phyloP scores from a whole-genome alignment of 202 grass and related monocot species.

The Schoenoplectus tabernaemontani region DNA sequence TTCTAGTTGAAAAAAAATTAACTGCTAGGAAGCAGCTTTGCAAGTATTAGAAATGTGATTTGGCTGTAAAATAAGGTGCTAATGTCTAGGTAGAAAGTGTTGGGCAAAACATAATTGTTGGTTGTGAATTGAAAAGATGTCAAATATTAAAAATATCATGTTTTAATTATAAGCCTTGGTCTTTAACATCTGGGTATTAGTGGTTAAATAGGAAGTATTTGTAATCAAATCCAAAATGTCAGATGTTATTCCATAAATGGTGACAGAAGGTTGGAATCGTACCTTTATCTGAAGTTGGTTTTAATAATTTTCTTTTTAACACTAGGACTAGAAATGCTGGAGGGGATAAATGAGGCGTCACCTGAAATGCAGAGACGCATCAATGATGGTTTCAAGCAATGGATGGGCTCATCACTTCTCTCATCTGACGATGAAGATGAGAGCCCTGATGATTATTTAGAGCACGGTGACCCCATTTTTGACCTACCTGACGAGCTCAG shows the following conservation, averaged over 20 bases:
- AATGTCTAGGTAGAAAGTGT: not conserved
- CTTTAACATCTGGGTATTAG: not conserved
- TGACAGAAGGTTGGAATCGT: not conserved
- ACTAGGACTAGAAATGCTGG: constrained; percentile 70
- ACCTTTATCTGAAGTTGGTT: not conserved
- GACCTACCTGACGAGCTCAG: constrained; percentile 21
- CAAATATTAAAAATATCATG: not conserved
- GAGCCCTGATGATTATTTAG: constrained; percentile 65
- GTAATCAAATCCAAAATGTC: not conserved
- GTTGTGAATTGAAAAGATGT: not conserved
- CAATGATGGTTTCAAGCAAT: constrained; percentile 82
- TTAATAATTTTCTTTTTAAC: not conserved
- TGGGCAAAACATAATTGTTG: not conserved
- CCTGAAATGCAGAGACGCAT: constrained; percentile 66
- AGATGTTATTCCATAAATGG: not conserved
- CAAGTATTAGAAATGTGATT: not conserved
- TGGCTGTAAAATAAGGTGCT: not conserved
- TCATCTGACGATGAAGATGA: constrained; percentile 92
- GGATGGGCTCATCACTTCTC: constrained; percentile 86
- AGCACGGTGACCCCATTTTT: constrained; percentile 33
- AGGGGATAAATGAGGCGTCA: constrained; percentile 40
- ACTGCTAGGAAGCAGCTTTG: not conserved
- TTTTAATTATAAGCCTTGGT: not conserved
- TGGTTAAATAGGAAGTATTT: not conserved
- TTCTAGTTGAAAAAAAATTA: not conserved